Percentiles rank a stretch among this genome's conserved stretches.
phyloP scores from a whole-genome alignment of 1,139 yeast species.

The Arxiozyma bovina region DNA sequence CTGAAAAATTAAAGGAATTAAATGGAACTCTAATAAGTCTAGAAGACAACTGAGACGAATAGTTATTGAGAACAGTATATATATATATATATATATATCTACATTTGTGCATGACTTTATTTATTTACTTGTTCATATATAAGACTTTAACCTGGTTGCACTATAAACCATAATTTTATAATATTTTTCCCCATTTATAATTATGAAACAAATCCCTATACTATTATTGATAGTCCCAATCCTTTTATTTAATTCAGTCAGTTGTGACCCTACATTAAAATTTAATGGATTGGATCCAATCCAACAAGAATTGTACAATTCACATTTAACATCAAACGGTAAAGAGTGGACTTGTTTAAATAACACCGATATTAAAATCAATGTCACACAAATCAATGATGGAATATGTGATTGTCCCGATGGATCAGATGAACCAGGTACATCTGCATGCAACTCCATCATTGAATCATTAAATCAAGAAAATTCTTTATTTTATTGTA shows the following conservation, averaged over 20 bases:
- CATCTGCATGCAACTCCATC: constrained; percentile 58
- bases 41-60: not conserved
- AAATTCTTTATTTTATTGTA: constrained; percentile 52
- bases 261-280: not conserved
- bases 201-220: not conserved
- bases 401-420: constrained; percentile 95
- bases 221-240: not conserved
- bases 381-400: constrained; percentile 66
- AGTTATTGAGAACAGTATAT: not conserved
- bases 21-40: not conserved
- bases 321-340: constrained; percentile 20
- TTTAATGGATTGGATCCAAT: constrained; percentile 1
- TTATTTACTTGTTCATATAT: not conserved
- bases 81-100: not conserved
- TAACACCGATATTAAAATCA: constrained; percentile 53
- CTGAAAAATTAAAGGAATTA: too few relatives aligned
- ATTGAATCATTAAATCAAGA: constrained; percentile 17
- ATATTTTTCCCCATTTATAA: not conserved
- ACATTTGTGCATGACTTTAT: too few relatives aligned
- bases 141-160: not conserved
- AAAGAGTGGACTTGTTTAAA: constrained; percentile 60
- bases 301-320: not conserved
- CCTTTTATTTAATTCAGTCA: not conserved
- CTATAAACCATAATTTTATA: too few relatives aligned
- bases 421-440: constrained; percentile 96